Evolutionary conservation across 202 grass and related monocot species (phyloP), one percentile per base, ranked within the genome.

Genomic region (Carex sylvatica): DNA sequence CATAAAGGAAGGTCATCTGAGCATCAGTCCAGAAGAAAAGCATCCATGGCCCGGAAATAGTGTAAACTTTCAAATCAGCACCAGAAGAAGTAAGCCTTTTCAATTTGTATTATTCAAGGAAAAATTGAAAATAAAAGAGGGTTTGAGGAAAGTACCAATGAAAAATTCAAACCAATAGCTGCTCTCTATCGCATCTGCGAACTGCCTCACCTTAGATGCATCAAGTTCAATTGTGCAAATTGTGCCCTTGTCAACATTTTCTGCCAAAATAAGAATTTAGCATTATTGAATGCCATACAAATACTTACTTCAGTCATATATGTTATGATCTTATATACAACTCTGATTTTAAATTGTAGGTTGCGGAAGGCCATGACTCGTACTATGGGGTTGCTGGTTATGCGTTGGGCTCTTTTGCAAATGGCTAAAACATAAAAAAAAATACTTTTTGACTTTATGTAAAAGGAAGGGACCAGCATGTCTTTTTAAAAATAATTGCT

Each of bases 111-210:
- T 55, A 36, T 23, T 24, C 69, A 35, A 33, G 22, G 68, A 38
- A 61, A 19, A 53, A 84, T 58, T 81, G 61, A 79, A 46, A 79
- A 51, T 49, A 74, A 78, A 62, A 58, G 30, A 58, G 71, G 23
- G 16, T 18, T 74, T 33, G 14, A 84, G 53, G 28, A 36, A 80
- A 54, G 66, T 88, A 98, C 95, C 92, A 18, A 98, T 98, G 89
- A 98, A 98, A 63, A 98, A 98, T 86, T 98, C 92, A 31, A 98
- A 93, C 95, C 92, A 98, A 72, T 98, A 98, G 61, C 84, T 88
- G 82, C 84, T 93, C 79, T 94, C 92, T 82, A 98, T 95, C 16
- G 95, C 95, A 86, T 93, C 90, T 23, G 88, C 89, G 40, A 98
- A 90, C 60, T 93, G 90, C 61, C 91, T 93, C 38, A 86, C 86